Percentiles rank a stretch among this genome's conserved stretches.
Conservation (phyloP, 306 rosid genomes). For the Aeschynomene evenia region DNA sequence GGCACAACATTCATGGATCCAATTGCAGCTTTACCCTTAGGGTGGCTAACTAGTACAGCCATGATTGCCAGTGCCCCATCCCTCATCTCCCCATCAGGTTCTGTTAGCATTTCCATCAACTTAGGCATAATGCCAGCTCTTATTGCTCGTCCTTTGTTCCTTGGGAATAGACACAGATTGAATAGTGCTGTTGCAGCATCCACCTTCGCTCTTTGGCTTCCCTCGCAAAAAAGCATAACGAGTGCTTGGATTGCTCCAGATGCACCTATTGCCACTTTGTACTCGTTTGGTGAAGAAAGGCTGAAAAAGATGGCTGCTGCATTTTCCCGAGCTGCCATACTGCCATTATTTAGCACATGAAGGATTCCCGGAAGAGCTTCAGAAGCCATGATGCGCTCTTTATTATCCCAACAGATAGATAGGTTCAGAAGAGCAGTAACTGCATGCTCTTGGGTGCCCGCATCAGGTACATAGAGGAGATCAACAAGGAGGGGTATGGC, state of each 20-base stretch:
- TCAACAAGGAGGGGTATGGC: constrained; percentile 75
- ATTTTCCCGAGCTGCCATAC: constrained; percentile 91
- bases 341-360: constrained; percentile 70
- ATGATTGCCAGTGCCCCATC: constrained; percentile 76
- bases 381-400: constrained; percentile 60
- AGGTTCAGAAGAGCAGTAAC: constrained; percentile 89
- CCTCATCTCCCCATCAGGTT: constrained; percentile 74
- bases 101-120: constrained; percentile 62
- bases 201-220: constrained; percentile 73
- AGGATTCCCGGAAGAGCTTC: constrained; percentile 78
- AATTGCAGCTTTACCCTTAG: constrained; percentile 69
- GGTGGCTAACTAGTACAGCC: constrained; percentile 64
- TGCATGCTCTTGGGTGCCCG: constrained; percentile 75
- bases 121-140: constrained; percentile 77
- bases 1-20: constrained; percentile 57
- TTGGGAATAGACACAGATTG: constrained; percentile 69
- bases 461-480: constrained; percentile 63
- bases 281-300: constrained; percentile 63
- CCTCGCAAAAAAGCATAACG: constrained; percentile 64
- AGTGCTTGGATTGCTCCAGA: constrained; percentile 80
- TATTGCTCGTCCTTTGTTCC: constrained; percentile 82
- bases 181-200: constrained; percentile 84
- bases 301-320: constrained; percentile 94
- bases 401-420: constrained; percentile 64
- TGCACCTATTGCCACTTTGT: constrained; percentile 63